A percentile compares a stretch with the other conserved stretches of the same genome.
phyloP scores from a whole-genome alignment of 345 rosid species.

The Brassica rapa region DNA sequence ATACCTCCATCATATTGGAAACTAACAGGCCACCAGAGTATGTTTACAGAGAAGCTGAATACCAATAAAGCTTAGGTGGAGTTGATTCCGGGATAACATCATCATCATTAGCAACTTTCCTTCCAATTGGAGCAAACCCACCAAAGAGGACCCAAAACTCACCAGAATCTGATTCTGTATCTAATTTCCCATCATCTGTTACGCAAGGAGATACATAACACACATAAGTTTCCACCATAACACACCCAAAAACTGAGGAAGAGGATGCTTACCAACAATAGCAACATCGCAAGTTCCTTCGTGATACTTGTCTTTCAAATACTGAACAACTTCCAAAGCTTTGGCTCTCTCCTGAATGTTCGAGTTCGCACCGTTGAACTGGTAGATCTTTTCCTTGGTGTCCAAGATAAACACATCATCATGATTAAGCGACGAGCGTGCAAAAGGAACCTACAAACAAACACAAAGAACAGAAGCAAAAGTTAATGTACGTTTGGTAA shows the following conservation, averaged over 20 bases:
- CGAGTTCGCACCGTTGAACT: conserved; percentile 97
- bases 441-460: conserved; percentile 76
- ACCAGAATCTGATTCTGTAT: conserved; percentile 93
- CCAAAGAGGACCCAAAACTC: conserved; percentile 95
- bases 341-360: conserved; percentile 98
- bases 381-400: conserved; percentile 77
- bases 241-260: not conserved
- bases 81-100: conserved; percentile 69
- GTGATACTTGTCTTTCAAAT: conserved; percentile 83
- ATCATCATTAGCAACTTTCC: conserved; percentile 79
- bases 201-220: conserved; percentile 27
- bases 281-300: conserved; percentile 77
- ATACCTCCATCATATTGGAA: conserved; percentile 6
- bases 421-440: conserved; percentile 89
- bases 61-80: conserved; percentile 86
- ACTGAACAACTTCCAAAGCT: conserved; percentile 95
- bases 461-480: conserved; percentile 13
- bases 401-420: conserved; percentile 98
- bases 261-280: conserved; percentile 67
- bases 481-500: conserved; percentile 9
- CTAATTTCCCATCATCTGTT: conserved; percentile 88
- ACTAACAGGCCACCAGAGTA: not conserved
- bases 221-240: conserved; percentile 23
- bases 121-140: conserved; percentile 86
- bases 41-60: conserved; percentile 7